These are phyloP conservation scores for Pythium phragmitis DNA, from an alignment of 352 stramenopile species.

Conservation along the genomic window DNA sequence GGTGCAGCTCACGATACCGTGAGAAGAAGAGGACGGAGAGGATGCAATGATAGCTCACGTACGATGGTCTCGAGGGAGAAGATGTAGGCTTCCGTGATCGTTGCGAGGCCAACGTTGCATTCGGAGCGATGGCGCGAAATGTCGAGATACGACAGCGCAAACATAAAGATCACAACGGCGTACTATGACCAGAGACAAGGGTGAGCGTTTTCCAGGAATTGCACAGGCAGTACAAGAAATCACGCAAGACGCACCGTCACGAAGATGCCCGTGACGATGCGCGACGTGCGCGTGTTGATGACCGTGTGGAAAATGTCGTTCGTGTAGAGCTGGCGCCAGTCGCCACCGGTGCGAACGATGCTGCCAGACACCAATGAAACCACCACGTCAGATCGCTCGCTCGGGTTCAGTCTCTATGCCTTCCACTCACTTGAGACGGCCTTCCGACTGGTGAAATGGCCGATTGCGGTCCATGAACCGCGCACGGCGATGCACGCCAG, in stretches of 20 bases:
- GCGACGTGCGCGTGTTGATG: constrained; percentile 83
- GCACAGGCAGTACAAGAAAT: neutral
- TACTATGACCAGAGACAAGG: constrained; percentile 42
- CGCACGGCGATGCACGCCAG: constrained; percentile 12
- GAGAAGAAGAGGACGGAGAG: neutral
- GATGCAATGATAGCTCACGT: constrained; percentile 17
- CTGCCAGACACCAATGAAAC: constrained; percentile 19
- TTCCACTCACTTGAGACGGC: constrained; percentile 60
- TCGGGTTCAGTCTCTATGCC: neutral
- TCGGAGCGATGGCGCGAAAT: constrained; percentile 56
- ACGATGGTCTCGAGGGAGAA: constrained; percentile 89
- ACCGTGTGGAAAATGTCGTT: constrained; percentile 87
- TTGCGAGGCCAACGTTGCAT: constrained; percentile 74
- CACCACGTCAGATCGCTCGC: neutral
- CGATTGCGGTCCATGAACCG: constrained; percentile 68
- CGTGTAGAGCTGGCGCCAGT: constrained; percentile 85
- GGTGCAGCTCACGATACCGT: neutral
- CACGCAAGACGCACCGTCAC: constrained; percentile 40
- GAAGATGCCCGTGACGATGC: constrained; percentile 81
- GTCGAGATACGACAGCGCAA: constrained; percentile 72
- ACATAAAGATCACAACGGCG: constrained; percentile 78
- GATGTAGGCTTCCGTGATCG: constrained; percentile 81
- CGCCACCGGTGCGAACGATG: constrained; percentile 63
- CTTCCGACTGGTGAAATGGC: constrained; percentile 69
- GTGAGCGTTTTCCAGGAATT: neutral